Base-by-base conservation (phyloP, 176 grass and related monocot species). In the Zea luxurians region DNA sequence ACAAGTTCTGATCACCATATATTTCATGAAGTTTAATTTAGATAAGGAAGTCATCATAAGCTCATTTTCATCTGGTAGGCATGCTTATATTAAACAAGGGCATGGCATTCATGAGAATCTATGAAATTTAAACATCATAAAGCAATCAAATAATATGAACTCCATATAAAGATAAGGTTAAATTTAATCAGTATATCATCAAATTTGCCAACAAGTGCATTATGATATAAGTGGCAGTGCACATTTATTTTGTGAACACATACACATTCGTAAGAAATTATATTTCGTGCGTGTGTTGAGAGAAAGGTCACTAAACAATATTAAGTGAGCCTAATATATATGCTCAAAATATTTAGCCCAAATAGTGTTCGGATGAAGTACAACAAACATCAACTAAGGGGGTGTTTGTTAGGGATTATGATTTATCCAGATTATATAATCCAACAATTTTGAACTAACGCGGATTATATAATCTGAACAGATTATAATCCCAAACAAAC, bases 81-180 rank as follows among this genome's bases (percentile, higher is more conserved):
- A 69, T 69, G n/a, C 0, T 46, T 17, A 69, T 48, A 21, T 46
- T 48, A 69, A 11, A 27, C 11, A 48, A 10, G 66, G 68, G 7
- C 45, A 70, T 47, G 68, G 7, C 45, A 70, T 47, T 70, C 68
- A 68, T 15, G 42, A 45, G 38, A 68, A 70, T 48, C 8, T 13
- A 6, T 7, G 10, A 20, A 9, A 27, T 27, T 27, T 27, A 27
- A 10, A 45, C n/a, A 42, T 46, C 17, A 44, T 21, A 3, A 15
- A 66, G 10, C 15, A 41, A 66, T 66, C 6, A 66, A 66, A 40
- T 43, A 43, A 10, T 44, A 15, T 13, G 36, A 3, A 65, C 16
- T 12, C 3, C 10, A 2, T 66, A 66, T 42, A 15, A 65, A 42
- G 2, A 42, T 6, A n/a, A 44, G 2, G 18, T 67, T 43, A 44